Evolutionary conservation across 495 filamentous ascomycete genomes (phyloP), one percentile per base, ranked within the genome.

Genomic region (Lasiosphaeriaceae sp.): DNA sequence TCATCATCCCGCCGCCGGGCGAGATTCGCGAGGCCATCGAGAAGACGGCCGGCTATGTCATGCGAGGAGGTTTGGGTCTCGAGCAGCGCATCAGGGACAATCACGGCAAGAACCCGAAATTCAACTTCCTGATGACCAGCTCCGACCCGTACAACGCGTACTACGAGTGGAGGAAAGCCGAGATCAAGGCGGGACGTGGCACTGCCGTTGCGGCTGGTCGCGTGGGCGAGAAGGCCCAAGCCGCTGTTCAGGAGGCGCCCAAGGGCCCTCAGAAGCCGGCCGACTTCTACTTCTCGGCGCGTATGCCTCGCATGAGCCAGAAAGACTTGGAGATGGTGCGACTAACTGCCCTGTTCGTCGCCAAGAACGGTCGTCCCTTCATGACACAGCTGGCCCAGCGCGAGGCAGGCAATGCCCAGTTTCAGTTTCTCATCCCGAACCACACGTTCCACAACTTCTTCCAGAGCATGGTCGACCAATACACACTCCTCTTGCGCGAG

Each of bases 371-470:
- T 5, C 86, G 92, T 58, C 84, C 84, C 20, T 98, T 90, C 71
- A 87, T 96, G 84, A 97, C 91, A 4, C 81, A 85, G 29, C 76
- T 98, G 51, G 87, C 86, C 8, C 92, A 96, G 68, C 83, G 90
- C 53, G 94, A 98, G 77, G 80, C 90, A 14, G 77, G 90, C 57
- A 97, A 98, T 71, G 93, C 82, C 66, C 95, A 98, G 69, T 98
- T 97, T 70, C 92, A 97, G 73, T 98, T 98, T 69, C 78, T 98
- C 22, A 86, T 93, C 51, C 93, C 94, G 44, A 92, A 96, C 63
- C 95, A 98, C 78, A 93, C 86, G 66, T 85, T 96, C 50, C 90
- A 96, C 73, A 90, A 94, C 69, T 97, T 91, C 73, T 97, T 97
- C 77, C 88, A 87, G 57, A 83, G 90, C 53, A 75, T 96, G 47